Percentiles rank a stretch among this genome's conserved stretches.
Evolutionary conservation across 2,329 filamentous ascomycete genomes (phyloP).

Genomic region (Ophiostoma ulmi): DNA sequence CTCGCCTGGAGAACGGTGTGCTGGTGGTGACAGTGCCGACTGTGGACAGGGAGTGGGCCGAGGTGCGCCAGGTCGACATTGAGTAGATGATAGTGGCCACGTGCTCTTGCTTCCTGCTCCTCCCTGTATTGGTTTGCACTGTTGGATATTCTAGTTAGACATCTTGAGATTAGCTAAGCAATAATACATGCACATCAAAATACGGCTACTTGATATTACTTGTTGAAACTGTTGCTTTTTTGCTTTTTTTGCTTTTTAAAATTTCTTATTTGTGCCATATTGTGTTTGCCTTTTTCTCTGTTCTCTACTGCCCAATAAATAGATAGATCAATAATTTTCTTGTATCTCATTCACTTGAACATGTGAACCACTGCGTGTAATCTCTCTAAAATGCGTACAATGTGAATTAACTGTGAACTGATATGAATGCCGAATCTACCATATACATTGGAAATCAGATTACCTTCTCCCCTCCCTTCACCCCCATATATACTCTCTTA

Average conservation of each 20-base stretch:
- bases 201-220: not conserved
- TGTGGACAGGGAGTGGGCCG: conserved; percentile 54
- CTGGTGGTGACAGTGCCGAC: conserved; percentile 74
- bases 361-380: no score
- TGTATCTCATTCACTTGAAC: no score
- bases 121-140: not conserved
- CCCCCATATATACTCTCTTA: not conserved
- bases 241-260: not conserved
- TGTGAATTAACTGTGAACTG: not conserved
- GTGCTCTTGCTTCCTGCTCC: not conserved
- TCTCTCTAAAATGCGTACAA: not conserved
- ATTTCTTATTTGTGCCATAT: not conserved
- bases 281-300: not conserved
- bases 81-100: conserved; percentile 33
- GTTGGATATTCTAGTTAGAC: not conserved
- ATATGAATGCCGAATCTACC: not conserved
- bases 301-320: no score
- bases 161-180: not conserved
- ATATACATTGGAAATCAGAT: not conserved
- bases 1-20: conserved; percentile 74
- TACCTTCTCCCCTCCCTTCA: not conserved
- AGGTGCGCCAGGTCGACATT: conserved; percentile 54
- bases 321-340: no score
- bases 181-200: not conserved
- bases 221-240: not conserved